Conservation (phyloP, 257 asterid genomes). For the Solanum ossicruentum region DNA sequence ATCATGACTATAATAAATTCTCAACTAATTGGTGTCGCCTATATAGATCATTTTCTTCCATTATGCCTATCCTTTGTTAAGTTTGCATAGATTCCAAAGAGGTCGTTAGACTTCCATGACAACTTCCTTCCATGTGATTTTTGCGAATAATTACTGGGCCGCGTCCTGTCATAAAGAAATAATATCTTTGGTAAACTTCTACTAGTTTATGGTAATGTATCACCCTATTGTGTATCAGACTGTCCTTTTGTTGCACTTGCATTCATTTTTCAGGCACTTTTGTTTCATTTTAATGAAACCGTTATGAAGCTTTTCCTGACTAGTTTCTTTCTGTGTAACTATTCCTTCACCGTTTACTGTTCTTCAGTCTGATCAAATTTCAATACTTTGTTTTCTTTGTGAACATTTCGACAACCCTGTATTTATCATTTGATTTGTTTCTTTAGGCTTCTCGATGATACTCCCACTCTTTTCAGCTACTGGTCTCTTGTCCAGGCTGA, state of each 20-base stretch:
- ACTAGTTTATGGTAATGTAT: not conserved
- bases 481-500: conserved; percentile 68
- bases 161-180: not conserved
- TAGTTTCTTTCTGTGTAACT: not conserved
- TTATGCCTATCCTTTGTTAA: not conserved
- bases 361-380: not conserved
- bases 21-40: not conserved
- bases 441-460: conserved; percentile 58
- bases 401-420: not conserved
- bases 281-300: not conserved
- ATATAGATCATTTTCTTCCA: not conserved
- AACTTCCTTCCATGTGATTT: not conserved
- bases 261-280: not conserved
- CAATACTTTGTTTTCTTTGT: not conserved
- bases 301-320: not conserved
- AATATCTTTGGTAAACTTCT: not conserved
- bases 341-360: not conserved
- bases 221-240: not conserved
- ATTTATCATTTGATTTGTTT: conserved; percentile 4
- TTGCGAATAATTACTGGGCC: not conserved
- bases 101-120: not conserved
- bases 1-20: not conserved
- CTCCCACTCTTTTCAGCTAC: conserved; percentile 84
- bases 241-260: not conserved
- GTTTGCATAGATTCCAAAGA: not conserved